phyloP scores from a whole-genome alignment of 2,329 filamentous ascomycete genomes.

The Apiospora saccharicola region DNA sequence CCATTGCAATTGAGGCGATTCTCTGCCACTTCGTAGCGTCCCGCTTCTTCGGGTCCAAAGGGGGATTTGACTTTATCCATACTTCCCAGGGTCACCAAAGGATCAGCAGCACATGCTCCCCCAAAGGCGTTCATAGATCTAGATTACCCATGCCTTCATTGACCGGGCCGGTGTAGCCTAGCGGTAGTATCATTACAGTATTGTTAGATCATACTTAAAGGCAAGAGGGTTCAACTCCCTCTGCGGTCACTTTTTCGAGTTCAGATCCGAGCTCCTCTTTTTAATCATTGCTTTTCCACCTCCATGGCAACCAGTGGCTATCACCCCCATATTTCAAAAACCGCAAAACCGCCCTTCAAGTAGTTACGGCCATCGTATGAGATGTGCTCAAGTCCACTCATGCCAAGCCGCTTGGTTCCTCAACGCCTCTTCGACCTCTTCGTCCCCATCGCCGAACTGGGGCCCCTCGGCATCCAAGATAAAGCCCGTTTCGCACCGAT shows the following conservation, averaged over 20 bases:
- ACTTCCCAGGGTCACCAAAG: neutral
- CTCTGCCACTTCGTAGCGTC: neutral
- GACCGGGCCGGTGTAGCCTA: neutral
- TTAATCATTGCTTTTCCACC: neutral
- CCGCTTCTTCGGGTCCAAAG: neutral
- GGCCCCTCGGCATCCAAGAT: constrained; percentile 61
- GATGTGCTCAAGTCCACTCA: neutral
- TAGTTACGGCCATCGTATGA: too few relatives aligned
- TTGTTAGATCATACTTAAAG: neutral
- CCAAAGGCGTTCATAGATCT: neutral
- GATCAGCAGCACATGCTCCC: neutral
- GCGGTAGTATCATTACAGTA: neutral
- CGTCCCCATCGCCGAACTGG: constrained; percentile 17
- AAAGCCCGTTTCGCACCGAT: constrained; percentile 63
- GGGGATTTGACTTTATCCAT: neutral
- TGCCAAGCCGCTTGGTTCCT: neutral
- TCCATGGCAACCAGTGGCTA: too few relatives aligned
- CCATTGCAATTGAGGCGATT: neutral
- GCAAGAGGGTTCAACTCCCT: neutral
- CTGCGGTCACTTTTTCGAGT: neutral
- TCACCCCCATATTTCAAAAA: neutral
- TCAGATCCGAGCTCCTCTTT: neutral
- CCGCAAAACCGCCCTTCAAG: too few relatives aligned
- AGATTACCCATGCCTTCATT: neutral
- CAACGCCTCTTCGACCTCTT: neutral